These are phyloP conservation scores for Tetragonia tetragonoides DNA, from an alignment of 148 eudicot species.

Conservation along the genomic window DNA sequence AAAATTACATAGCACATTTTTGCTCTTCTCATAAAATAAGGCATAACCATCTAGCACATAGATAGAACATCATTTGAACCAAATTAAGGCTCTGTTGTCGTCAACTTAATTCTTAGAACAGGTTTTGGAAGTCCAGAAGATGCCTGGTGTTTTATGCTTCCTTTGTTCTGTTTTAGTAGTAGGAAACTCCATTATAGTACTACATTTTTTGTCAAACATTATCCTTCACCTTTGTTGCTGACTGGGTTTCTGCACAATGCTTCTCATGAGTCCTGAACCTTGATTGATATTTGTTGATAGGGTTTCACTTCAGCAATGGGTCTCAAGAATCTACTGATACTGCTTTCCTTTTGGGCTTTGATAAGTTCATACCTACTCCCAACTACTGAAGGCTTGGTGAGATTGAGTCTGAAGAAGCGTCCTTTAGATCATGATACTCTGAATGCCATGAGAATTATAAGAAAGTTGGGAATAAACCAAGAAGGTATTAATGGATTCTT, in stretches of 20 bases:
- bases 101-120: no score
- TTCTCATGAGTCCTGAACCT: neutral
- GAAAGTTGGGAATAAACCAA: constrained; percentile 34
- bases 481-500: constrained; percentile 29
- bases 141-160: neutral
- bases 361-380: constrained; percentile 37
- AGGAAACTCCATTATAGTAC: no score
- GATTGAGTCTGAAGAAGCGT: constrained; percentile 61
- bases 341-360: constrained; percentile 42
- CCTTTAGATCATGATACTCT: constrained; percentile 47
- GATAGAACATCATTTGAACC: no score
- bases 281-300: constrained; percentile 12
- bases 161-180: no score
- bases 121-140: neutral
- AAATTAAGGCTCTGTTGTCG: no score
- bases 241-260: neutral
- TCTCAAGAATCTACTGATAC: constrained; percentile 25
- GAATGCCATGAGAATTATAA: constrained; percentile 50
- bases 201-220: neutral
- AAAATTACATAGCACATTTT: no score
- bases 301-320: constrained; percentile 42
- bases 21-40: no score
- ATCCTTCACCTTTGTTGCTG: neutral
- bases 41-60: no score
- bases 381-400: constrained; percentile 48